Evolutionary conservation across 208 protist species (phyloP).

Genomic region (Angomonas desouzai): DNA sequence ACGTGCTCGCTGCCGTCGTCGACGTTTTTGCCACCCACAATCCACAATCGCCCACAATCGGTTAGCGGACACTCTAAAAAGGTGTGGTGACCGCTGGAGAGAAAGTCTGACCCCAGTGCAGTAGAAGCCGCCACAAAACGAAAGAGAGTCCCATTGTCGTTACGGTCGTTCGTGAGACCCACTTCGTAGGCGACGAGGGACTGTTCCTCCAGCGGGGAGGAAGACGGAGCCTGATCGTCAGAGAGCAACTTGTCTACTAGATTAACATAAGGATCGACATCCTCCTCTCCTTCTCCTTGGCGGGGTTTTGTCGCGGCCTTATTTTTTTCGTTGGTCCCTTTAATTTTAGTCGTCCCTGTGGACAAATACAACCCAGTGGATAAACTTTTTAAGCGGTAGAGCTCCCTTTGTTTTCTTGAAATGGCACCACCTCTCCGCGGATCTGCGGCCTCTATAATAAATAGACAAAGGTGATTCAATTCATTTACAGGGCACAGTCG

Average conservation of each 20-base stretch:
- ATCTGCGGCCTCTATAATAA: slow-evolving; percentile 41
- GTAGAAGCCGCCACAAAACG: slow-evolving; percentile 24
- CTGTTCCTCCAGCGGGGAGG: background rate
- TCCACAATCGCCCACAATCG: slow-evolving; percentile 27
- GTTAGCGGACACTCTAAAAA: slow-evolving; percentile 34
- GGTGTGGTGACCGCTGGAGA: slow-evolving; percentile 33
- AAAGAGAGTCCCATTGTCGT: slow-evolving; percentile 34
- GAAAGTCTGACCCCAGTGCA: slow-evolving; percentile 17
- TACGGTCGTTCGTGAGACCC: slow-evolving; percentile 23
- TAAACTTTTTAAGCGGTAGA: slow-evolving; percentile 41
- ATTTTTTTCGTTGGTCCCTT: too few relatives aligned
- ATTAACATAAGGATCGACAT: background rate
- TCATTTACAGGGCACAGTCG: slow-evolving; percentile 21
- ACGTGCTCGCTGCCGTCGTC: slow-evolving; percentile 15
- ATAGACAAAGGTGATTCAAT: slow-evolving; percentile 39
- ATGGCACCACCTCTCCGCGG: slow-evolving; percentile 45
- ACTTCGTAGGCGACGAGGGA: slow-evolving; percentile 15
- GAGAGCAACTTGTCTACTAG: background rate
- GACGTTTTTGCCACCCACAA: slow-evolving; percentile 28
- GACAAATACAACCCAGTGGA: slow-evolving; percentile 38
- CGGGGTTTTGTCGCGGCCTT: background rate
- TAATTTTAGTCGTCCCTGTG: slow-evolving; percentile 25
- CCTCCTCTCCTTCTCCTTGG: background rate
- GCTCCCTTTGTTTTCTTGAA: slow-evolving; percentile 18
- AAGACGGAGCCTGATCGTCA: background rate